Evolutionary conservation across 1,284 basidiomycete genomes (phyloP).

Genomic region (Chalciporus piperatoides): DNA sequence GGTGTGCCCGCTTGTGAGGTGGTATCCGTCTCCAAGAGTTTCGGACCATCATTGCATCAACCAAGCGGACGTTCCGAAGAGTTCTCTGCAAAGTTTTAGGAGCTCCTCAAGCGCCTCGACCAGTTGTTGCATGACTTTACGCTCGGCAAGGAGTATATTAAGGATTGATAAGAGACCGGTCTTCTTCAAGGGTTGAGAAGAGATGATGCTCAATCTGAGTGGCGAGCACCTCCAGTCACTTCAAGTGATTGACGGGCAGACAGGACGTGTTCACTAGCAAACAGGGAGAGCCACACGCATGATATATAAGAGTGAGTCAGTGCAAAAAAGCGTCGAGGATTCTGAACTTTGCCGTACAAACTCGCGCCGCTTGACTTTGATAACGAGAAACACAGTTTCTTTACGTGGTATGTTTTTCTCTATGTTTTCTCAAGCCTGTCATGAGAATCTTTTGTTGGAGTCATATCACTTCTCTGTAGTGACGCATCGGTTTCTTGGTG

Average conservation of each 20-base stretch:
- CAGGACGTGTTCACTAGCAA: constrained; percentile 50
- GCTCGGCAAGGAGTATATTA: constrained; percentile 47
- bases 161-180: constrained; percentile 35
- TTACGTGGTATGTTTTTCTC: constrained; percentile 48
- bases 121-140: constrained; percentile 41
- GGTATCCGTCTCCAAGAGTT: neutral
- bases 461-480: constrained; percentile 40
- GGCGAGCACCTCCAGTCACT: constrained; percentile 34
- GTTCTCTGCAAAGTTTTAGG: constrained; percentile 38
- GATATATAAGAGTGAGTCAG: constrained; percentile 35
- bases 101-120: constrained; percentile 44
- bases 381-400: constrained; percentile 41
- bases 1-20: constrained; percentile 1
- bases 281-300: constrained; percentile 45
- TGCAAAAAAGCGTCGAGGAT: too few species aligned
- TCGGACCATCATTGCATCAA: constrained; percentile 19
- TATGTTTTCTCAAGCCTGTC: constrained; percentile 45
- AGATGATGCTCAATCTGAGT: constrained; percentile 38
- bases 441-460: constrained; percentile 43
- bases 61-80: constrained; percentile 49
- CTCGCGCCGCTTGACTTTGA: constrained; percentile 44
- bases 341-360: constrained; percentile 30
- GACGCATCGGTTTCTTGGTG: constrained; percentile 45
- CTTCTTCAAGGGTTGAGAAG: constrained; percentile 29
- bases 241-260: constrained; percentile 42